Evolutionary conservation across 306 rosid genomes (phyloP), one percentile per base, ranked within the genome.

Genomic region (Cucumis melo): DNA sequence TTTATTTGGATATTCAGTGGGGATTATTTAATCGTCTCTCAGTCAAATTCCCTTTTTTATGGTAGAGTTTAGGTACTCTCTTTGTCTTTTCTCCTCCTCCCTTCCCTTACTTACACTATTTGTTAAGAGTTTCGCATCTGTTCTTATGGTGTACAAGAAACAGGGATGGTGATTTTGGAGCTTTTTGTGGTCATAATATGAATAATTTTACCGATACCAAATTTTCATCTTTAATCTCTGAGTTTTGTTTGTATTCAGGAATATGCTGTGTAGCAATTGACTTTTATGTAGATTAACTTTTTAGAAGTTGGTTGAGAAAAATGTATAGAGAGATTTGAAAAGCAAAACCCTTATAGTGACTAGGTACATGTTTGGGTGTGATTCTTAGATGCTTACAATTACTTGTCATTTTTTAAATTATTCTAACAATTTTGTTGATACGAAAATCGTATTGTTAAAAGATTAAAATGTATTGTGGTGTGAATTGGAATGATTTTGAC

Each of bases 161-260:
- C 76, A 71, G 59, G 76, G 55, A 27, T 38, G n/a, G 59, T 50
- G 42, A 48, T 71, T 71, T 48, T 71, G 76, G 76, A 71, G 76
- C 42, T 71, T 46, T 48, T 48, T 71, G 59, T 48, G 41, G 42
- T 70, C 56, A 48, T 50, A 71, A 71, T 50, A 71, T 71, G 76
- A 71, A 71, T 71, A 48, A 71, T 48, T 29, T 62, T 71, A 50
- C 76, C 3, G 3, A 50, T 71, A 27, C 59, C 59, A 27, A 61
- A 48, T 71, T 44, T 24, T 46, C 58, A 71, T 70, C 41, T 46
- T 48, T 3, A 38, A 38, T 7, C 4, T 23, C 41, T 48, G 10
- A 48, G n/a, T 70, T 16, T 51, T 16, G 56, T 20, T 17, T 51
- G 0, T 51, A 6, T 51, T 51, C 9, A 51, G 8, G n/a, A 51